Conservation (phyloP, 2,329 filamentous ascomycete species). For the Didymella pinodella region DNA sequence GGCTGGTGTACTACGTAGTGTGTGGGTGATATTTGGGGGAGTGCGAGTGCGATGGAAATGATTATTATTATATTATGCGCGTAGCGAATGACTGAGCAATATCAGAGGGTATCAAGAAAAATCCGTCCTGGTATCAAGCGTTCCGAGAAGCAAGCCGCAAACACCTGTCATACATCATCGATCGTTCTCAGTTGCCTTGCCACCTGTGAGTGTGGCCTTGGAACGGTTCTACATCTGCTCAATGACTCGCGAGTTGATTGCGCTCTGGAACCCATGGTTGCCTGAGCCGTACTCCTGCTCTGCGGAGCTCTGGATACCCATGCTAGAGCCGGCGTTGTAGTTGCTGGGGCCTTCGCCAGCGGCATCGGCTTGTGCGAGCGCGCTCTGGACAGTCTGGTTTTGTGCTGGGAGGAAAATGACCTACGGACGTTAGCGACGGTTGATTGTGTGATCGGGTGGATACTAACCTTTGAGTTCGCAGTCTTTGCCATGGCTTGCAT, state of each 20-base stretch:
- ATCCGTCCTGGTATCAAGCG: constrained; percentile 12
- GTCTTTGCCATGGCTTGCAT: constrained; percentile 99
- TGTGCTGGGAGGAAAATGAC: constrained; percentile 63
- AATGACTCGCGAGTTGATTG: constrained; percentile 81
- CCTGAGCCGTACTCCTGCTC: constrained; percentile 49
- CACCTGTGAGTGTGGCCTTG: background rate
- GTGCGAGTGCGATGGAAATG: background rate
- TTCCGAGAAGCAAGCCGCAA: background rate
- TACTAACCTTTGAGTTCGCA: constrained; percentile 73
- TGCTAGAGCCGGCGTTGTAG: constrained; percentile 41
- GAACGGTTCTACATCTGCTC: constrained; percentile 78
- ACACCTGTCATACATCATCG: background rate
- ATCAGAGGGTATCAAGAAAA: constrained; percentile 22
- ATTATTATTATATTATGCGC: constrained; percentile 1
- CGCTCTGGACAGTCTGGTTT: constrained; percentile 61
- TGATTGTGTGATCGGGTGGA: too few relatives aligned
- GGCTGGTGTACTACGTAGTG: too few relatives aligned
- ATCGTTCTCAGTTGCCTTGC: background rate
- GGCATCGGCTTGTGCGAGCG: constrained; percentile 59
- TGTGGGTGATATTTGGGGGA: too few relatives aligned
- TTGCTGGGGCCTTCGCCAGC: constrained; percentile 65
- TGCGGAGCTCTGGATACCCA: constrained; percentile 31
- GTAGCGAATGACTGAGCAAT: constrained; percentile 16
- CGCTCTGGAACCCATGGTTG: constrained; percentile 72
- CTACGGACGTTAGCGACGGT: too few relatives aligned